Conservation (phyloP, 495 filamentous ascomycete species). For the Monascus purpureus region DNA sequence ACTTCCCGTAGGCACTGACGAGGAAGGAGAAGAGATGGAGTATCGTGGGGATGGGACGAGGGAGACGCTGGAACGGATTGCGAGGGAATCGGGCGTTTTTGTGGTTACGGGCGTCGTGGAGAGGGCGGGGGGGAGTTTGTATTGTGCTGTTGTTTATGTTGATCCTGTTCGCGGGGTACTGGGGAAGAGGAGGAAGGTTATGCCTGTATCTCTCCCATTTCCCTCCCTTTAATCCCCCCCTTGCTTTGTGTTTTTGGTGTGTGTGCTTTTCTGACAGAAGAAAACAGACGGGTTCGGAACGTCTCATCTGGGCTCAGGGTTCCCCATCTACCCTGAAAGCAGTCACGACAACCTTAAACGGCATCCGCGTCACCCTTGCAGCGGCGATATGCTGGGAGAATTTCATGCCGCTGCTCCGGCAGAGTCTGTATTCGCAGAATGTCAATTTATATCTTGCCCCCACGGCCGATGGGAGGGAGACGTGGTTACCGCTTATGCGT, state of each 20-base stretch:
- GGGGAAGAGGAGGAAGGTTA: slow-evolving; percentile 88
- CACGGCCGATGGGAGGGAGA: slow-evolving; percentile 73
- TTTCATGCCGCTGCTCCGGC: slow-evolving; percentile 79
- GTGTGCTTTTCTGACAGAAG: not conserved
- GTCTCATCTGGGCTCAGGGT: slow-evolving; percentile 83
- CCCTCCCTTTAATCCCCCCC: not conserved
- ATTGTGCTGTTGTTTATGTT: slow-evolving; percentile 74
- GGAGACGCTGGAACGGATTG: slow-evolving; percentile 61
- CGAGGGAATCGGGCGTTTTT: slow-evolving; percentile 65
- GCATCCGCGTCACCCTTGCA: slow-evolving; percentile 62
- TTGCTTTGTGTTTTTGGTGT: not conserved
- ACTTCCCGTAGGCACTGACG: slow-evolving; percentile 39
- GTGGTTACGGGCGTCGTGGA: slow-evolving; percentile 71
- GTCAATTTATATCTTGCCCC: slow-evolving; percentile 88
- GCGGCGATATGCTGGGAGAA: slow-evolving; percentile 97
- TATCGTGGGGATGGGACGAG: slow-evolving; percentile 73
- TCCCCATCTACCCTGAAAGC: slow-evolving; percentile 68
- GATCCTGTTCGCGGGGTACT: slow-evolving; percentile 56
- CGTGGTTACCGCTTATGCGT: slow-evolving; percentile 71
- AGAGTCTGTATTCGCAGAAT: slow-evolving; percentile 77
- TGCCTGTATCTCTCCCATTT: slow-evolving; percentile 68
- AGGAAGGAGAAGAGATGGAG: slow-evolving; percentile 23
- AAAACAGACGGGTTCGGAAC: slow-evolving; percentile 59
- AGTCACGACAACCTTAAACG: slow-evolving; percentile 64
- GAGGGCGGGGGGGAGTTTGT: slow-evolving; percentile 64